Percentiles rank a stretch among this genome's conserved stretches.
phyloP scores from a whole-genome alignment of 2,329 filamentous ascomycete genomes.

The Cercospora citrullina region DNA sequence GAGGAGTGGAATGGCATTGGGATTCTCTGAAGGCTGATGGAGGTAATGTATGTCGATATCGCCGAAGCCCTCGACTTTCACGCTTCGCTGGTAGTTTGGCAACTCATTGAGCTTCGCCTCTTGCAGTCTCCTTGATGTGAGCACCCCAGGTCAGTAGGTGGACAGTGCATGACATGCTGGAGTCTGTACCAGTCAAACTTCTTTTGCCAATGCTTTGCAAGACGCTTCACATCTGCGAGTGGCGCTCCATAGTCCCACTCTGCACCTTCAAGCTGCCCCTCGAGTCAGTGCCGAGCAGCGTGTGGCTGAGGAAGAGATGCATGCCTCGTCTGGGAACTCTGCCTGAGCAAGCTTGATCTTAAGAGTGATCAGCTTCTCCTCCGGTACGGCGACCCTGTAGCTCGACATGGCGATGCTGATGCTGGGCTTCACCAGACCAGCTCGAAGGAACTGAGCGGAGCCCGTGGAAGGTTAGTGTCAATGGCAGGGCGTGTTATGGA shows the following conservation, averaged over 20 bases:
- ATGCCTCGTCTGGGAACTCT: conserved; percentile 32
- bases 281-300: background rate
- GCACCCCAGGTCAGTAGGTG: background rate
- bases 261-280: conserved; percentile 44
- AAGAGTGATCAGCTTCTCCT: conserved; percentile 55
- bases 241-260: conserved; percentile 62
- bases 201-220: conserved; percentile 59
- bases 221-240: conserved; percentile 59
- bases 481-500: background rate
- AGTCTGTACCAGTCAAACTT: conserved; percentile 56
- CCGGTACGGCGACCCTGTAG: conserved; percentile 55
- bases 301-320: background rate
- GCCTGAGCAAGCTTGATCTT: conserved; percentile 57
- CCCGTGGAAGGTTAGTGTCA: background rate
- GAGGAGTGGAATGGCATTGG: conserved; percentile 62
- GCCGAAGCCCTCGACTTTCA: conserved; percentile 60
- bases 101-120: conserved; percentile 62
- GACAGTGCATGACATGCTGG: too few species aligned
- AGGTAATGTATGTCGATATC: conserved; percentile 64
- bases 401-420: conserved; percentile 34
- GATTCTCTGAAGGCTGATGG: conserved; percentile 54
- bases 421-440: background rate
- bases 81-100: conserved; percentile 57
- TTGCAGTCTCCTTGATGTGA: conserved; percentile 43
- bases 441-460: background rate